These are phyloP conservation scores for Monilinia laxa DNA, from an alignment of 2,329 filamentous ascomycete genomes.

Conservation along the genomic window DNA sequence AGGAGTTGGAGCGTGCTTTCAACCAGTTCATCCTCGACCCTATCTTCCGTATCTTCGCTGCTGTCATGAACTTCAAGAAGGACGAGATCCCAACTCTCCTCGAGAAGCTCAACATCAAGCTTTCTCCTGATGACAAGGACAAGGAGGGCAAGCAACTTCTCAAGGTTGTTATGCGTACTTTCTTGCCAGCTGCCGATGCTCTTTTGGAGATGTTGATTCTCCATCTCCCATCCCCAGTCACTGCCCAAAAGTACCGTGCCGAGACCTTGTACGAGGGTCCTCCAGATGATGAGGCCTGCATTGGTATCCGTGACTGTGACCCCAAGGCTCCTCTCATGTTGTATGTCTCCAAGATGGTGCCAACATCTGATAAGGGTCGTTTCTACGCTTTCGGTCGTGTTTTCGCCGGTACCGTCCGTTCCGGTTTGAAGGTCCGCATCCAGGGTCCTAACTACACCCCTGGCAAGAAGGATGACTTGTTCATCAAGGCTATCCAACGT, in stretches of 20 bases:
- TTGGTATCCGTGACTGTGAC: constrained; percentile 98
- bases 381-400: constrained; percentile 99
- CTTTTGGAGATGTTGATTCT: constrained; percentile 99
- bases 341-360: constrained; percentile 99
- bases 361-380: constrained; percentile 98
- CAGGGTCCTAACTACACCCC: constrained; percentile 98
- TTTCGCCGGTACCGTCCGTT: constrained; percentile 96
- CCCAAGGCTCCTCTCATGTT: constrained; percentile 98
- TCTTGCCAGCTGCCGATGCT: constrained; percentile 96
- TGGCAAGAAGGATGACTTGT: constrained; percentile 98
- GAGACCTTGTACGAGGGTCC: constrained; percentile 99
- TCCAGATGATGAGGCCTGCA: constrained; percentile 83
- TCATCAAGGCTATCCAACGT: constrained; percentile 99
- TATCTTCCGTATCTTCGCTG: constrained; percentile 98
- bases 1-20: constrained; percentile 95
- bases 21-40: constrained; percentile 99
- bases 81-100: constrained; percentile 82
- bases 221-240: constrained; percentile 93
- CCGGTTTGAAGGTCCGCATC: constrained; percentile 99
- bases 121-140: constrained; percentile 79
- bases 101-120: constrained; percentile 94
- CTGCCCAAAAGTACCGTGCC: constrained; percentile 94
- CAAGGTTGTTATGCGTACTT: constrained; percentile 98
- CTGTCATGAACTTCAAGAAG: constrained; percentile 98
- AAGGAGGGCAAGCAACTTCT: constrained; percentile 97